Base-by-base conservation (phyloP, 257 asterid species). In the Nemophila menziesii region DNA sequence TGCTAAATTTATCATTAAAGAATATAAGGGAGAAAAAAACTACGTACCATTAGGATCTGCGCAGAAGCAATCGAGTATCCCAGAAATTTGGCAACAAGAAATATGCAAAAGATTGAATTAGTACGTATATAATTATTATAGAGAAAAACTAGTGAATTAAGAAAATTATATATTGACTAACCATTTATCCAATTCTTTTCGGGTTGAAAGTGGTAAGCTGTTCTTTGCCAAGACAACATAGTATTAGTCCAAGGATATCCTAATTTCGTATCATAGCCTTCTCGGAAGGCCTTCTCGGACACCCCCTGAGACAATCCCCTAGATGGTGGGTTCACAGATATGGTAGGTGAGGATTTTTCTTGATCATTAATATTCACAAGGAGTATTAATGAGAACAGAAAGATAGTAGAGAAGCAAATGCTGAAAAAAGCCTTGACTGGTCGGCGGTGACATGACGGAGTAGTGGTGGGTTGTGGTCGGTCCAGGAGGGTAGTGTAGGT, bases 21-120 rank as follows among this genome's bases (percentile, higher is more conserved):
- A 52, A 3, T 0, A 51, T 10, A 34, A 20, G 39, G 13, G 39
- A n/a, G 2, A 22, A 12, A 16, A 46, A 4, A 14, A 29, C 5
- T 5, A 74, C 93, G 50, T 57, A 84, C 95, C 95, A 57, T 84
- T 40, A 51, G 95, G 95, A 80, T 84, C 95, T 84, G 74, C 16
- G 71, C 60, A 63, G 60, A 52, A 44, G 39, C 43, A 54, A 33
- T 56, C 73, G 47, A 60, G 44, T 41, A 26, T 45, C 45, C 52
- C 52, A 14, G 8, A 55, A 24, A 58, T 33, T 65, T 20, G 54
- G 49, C 67, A 63, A 58, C 43, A 24, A 40, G 38, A 36, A 42
- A 14, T 14, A 33, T 16, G 16, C 4, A 52, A 29, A 56, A 38
- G 9, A 4, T 24, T 7, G 44, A 22, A 48, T 61, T 12, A 58